Evolutionary conservation across 768 basidiomycete genomes (phyloP).

Genomic region (Neoboletus subvelutipes): DNA sequence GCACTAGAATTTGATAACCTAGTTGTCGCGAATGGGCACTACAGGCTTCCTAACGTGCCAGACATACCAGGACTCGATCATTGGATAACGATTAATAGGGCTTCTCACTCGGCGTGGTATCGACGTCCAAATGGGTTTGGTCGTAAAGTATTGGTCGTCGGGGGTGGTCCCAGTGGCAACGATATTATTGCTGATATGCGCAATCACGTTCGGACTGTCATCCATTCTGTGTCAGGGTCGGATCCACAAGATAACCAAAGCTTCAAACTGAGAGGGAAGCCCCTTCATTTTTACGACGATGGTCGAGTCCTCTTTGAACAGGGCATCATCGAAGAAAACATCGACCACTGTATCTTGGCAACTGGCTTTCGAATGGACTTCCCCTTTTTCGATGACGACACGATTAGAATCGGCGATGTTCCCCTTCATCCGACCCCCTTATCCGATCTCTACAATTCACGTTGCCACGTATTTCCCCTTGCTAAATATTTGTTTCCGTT

Average conservation of each 20-base stretch:
- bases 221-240: constrained; percentile 53
- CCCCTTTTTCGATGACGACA: constrained; percentile 52
- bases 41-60: constrained; percentile 63
- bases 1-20: constrained; percentile 56
- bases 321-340: constrained; percentile 48
- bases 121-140: constrained; percentile 46
- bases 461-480: constrained; percentile 67
- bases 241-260: constrained; percentile 32
- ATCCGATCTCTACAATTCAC: constrained; percentile 57
- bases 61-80: constrained; percentile 52
- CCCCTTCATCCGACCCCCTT: constrained; percentile 52
- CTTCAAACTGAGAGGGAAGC: constrained; percentile 42
- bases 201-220: constrained; percentile 41
- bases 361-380: constrained; percentile 71
- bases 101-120: constrained; percentile 69
- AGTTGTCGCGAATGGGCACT: constrained; percentile 76
- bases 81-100: constrained; percentile 55
- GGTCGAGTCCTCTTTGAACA: constrained; percentile 60
- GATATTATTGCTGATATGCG: constrained; percentile 67
- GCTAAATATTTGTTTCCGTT: constrained; percentile 70
- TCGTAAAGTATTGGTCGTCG: constrained; percentile 45
- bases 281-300: constrained; percentile 40
- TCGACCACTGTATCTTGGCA: constrained; percentile 69
- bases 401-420: constrained; percentile 39
- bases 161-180: constrained; percentile 62